Base-by-base conservation (phyloP, 208 protist species). In the Leishmania martiniquensis region DNA sequence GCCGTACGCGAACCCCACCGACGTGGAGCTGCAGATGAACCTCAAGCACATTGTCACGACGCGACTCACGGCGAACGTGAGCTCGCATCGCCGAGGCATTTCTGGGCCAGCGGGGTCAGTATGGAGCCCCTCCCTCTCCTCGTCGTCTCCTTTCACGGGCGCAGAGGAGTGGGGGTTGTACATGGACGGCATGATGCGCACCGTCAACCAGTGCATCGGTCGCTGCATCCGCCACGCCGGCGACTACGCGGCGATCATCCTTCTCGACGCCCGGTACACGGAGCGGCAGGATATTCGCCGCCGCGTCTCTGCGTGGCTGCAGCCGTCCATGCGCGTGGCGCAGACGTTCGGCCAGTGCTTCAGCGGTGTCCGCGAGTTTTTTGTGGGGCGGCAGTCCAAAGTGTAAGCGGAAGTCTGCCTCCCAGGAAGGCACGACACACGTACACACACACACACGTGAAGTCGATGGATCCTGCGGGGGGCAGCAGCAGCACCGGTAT, bases 121-220 rank as follows among this genome's bases (percentile, higher is more conserved):
- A 37, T 25, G 52, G 25, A 32, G n/a, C 29, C 1, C 62, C 62
- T 37, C 25, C 2, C 44, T 37, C 32, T 2, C 49, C 3, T 51
- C 62, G 15, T 60, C 65, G 37, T 66, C 75, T 22, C 44, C 51
- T n/a, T 87, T 89, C 73, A 72, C 89, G n/a, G 86, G 87, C 2
- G 45, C 83, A 10, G 78, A 47, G 37, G 82, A 91, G 78, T 95
- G 91, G 87, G 72, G 72, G 7, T 85, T 98, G 66, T 98, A 98
- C 74, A 96, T 94, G 75, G 94, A 97, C 69, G 76, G 98, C 68
- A 99, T 97, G 89, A 99, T 99, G 97, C 98, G 96, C 45, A 88
- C 91, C 13, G 98, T 99, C 13, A 99, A 99, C 79, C 98, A 99
- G 86, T 97, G 92, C 72, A 98, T 99, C 59, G 97, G 98, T 12